phyloP scores from a whole-genome alignment of 179 eudicot species.

The Gypsophila paniculata region DNA sequence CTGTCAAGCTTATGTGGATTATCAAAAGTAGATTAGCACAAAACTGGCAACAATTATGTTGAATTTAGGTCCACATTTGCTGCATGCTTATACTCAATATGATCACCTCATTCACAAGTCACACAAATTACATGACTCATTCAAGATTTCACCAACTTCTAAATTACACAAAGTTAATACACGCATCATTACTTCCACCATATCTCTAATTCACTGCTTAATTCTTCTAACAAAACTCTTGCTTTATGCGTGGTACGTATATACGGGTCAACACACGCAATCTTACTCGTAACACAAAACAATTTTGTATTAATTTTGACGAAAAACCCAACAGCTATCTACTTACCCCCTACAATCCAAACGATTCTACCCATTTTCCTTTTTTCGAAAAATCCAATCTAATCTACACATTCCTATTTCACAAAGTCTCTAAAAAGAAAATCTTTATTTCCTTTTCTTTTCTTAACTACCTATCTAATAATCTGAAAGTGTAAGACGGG shows the following conservation, averaged over 20 bases:
- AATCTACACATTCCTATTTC: no score
- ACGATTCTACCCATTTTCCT: no score
- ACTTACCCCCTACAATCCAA: background rate
- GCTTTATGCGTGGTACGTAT: no score
- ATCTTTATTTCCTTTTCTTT: no score
- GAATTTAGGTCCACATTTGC: slow-evolving; percentile 8
- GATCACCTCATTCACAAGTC: background rate
- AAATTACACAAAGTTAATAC: background rate
- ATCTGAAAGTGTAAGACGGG: no score
- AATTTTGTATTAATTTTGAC: background rate
- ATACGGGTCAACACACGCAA: background rate
- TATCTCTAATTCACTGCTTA: background rate
- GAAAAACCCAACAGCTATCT: background rate
- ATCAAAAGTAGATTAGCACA: background rate
- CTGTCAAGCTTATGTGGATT: background rate
- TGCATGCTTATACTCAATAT: background rate
- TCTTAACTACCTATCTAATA: no score
- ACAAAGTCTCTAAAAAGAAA: no score
- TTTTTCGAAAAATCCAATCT: no score
- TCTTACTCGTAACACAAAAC: background rate
- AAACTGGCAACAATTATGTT: background rate
- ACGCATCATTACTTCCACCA: background rate
- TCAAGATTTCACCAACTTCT: slow-evolving; percentile 12
- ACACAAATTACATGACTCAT: slow-evolving; percentile 7
- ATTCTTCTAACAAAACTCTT: background rate